Conservation (phyloP, 139 green algal species). For the Spirogloea muscicola region DNA sequence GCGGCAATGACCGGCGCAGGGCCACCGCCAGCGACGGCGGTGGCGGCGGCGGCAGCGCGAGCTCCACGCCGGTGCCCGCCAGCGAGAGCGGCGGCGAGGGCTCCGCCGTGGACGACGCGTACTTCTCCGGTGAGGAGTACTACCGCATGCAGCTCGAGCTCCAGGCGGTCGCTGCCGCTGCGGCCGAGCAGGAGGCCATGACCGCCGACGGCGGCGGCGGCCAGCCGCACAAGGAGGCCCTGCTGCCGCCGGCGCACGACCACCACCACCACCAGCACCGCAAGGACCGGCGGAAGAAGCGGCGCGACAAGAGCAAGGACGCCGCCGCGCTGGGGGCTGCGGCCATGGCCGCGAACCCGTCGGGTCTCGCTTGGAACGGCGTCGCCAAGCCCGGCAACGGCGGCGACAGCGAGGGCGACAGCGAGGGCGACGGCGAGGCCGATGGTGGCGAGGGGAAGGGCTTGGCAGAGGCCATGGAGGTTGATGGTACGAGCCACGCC, state of each 20-base stretch:
- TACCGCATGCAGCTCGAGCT: conserved; percentile 9
- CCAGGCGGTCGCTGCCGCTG: not conserved
- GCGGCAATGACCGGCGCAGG: not conserved
- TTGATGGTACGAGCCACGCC: too few relatives aligned
- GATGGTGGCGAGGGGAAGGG: too few relatives aligned
- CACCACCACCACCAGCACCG: not conserved
- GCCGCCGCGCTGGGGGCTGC: too few relatives aligned
- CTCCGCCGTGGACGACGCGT: conserved; percentile 5
- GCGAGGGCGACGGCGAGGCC: too few relatives aligned
- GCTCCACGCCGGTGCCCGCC: not conserved
- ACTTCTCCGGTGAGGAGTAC: conserved; percentile 39
- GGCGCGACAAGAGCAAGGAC: not conserved
- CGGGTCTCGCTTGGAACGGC: too few relatives aligned
- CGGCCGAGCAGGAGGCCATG: not conserved
- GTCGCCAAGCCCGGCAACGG: too few relatives aligned
- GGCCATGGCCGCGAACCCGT: too few relatives aligned
- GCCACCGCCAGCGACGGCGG: conserved; percentile 26
- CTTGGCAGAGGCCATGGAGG: too few relatives aligned
- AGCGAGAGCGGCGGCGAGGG: not conserved
- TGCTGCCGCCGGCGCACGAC: not conserved
- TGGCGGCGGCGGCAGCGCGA: conserved; percentile 6
- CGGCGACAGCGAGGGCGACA: too few relatives aligned
- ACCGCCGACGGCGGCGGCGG: not conserved
- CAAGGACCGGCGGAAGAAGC: not conserved
- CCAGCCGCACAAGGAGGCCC: too few relatives aligned